phyloP scores from a whole-genome alignment of 2,329 filamentous ascomycete species.

The Fusarium sp. region DNA sequence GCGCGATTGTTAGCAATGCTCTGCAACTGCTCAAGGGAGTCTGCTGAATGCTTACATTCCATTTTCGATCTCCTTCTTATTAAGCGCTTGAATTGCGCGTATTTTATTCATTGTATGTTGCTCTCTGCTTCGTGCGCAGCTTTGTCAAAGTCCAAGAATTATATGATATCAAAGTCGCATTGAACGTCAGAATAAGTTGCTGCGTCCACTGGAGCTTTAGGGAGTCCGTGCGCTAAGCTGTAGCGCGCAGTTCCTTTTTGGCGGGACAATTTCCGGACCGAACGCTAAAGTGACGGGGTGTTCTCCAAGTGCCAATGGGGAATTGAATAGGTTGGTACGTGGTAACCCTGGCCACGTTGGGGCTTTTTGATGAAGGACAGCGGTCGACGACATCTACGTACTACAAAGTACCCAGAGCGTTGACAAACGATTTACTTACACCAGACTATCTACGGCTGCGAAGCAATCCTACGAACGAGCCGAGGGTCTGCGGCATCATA shows the following conservation, averaged over 20 bases:
- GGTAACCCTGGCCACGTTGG: slow-evolving; percentile 44
- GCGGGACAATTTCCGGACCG: slow-evolving; percentile 57
- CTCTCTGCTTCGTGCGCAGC: neutral
- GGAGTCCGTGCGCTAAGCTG: slow-evolving; percentile 35
- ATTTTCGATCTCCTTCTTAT: slow-evolving; percentile 93
- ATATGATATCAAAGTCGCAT: slow-evolving; percentile 26
- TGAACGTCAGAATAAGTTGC: slow-evolving; percentile 28
- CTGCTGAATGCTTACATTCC: slow-evolving; percentile 73
- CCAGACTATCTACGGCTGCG: slow-evolving; percentile 8
- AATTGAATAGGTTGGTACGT: slow-evolving; percentile 39
- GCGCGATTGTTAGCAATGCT: slow-evolving; percentile 38
- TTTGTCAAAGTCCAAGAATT: slow-evolving; percentile 5
- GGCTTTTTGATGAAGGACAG: slow-evolving; percentile 45
- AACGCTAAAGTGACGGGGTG: slow-evolving; percentile 42
- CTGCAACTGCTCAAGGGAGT: neutral
- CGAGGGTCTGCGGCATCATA: slow-evolving; percentile 5
- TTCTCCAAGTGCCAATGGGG: slow-evolving; percentile 26
- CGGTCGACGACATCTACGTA: slow-evolving; percentile 42
- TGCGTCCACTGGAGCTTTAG: slow-evolving; percentile 35
- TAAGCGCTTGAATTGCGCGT: slow-evolving; percentile 90
- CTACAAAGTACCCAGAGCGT: slow-evolving; percentile 12
- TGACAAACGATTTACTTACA: slow-evolving; percentile 22
- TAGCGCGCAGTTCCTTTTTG: slow-evolving; percentile 26
- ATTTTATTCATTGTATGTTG: slow-evolving; percentile 85
- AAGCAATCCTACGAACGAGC: slow-evolving; percentile 27